phyloP scores from a whole-genome alignment of 257 asterid genomes.

The Craterostigma plantagineum region DNA sequence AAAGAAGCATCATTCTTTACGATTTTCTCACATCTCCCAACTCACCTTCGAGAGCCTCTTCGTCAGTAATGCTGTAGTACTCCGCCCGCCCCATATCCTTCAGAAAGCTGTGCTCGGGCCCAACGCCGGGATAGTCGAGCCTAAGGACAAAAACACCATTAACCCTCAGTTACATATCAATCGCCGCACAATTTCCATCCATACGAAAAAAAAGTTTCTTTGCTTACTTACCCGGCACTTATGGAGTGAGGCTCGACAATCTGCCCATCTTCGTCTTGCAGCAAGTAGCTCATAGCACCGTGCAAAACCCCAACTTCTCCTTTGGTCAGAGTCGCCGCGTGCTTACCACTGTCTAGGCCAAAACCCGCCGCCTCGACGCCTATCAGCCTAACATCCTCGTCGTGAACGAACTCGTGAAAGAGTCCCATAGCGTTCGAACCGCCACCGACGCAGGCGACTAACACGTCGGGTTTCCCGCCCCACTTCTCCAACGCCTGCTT shows the following conservation, averaged over 20 bases:
- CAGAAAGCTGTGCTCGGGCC: conserved; percentile 94
- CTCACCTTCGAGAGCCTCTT: conserved; percentile 93
- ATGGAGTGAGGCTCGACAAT: conserved; percentile 89
- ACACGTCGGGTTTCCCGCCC: conserved; percentile 77
- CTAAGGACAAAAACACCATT: too few relatives aligned
- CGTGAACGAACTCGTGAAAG: conserved; percentile 81
- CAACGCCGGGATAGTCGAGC: conserved; percentile 93
- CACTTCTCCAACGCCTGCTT: conserved; percentile 82
- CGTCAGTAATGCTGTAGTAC: conserved; percentile 66
- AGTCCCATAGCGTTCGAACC: conserved; percentile 96
- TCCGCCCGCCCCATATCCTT: conserved; percentile 86
- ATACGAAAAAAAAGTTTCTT: neutral
- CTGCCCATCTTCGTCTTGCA: conserved; percentile 95
- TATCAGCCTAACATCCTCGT: conserved; percentile 62
- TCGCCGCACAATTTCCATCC: too few relatives aligned
- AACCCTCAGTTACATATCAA: too few relatives aligned
- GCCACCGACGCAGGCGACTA: conserved; percentile 96
- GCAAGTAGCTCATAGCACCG: conserved; percentile 92
- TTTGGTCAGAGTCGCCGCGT: conserved; percentile 81
- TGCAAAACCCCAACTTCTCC: conserved; percentile 91
- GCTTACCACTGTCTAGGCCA: conserved; percentile 87
- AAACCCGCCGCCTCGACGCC: conserved; percentile 97
- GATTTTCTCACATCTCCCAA: conserved; percentile 1
- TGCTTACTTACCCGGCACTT: conserved; percentile 80
- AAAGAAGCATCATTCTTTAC: too few relatives aligned